Evolutionary conservation across 1,284 basidiomycete species (phyloP).

Genomic region (Pascua guehoae): DNA sequence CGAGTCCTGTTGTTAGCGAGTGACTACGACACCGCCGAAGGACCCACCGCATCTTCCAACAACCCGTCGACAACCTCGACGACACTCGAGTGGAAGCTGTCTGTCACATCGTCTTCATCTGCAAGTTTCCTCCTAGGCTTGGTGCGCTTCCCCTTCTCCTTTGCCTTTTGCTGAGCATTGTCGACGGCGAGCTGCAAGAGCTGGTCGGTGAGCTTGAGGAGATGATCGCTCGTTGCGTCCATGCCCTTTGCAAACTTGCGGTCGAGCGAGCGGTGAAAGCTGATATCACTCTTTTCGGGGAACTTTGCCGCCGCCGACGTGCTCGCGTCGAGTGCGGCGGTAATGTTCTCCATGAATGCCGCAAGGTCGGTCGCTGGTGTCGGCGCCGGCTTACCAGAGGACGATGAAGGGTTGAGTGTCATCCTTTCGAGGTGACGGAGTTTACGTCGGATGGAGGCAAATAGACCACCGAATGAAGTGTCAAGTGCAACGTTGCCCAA

Average conservation of each 20-base stretch:
- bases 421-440: neutral
- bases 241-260: constrained; percentile 57
- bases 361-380: constrained; percentile 23
- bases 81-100: constrained; percentile 68
- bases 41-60: constrained; percentile 73
- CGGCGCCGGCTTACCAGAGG: neutral
- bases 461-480: no score
- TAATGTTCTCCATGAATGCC: constrained; percentile 35
- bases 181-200: constrained; percentile 59
- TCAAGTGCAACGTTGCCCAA: neutral
- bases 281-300: constrained; percentile 59
- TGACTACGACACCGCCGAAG: constrained; percentile 5
- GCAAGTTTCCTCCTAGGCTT: constrained; percentile 49
- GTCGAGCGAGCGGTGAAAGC: constrained; percentile 82
- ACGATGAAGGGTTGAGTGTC: neutral
- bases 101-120: constrained; percentile 72
- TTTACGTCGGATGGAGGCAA: neutral
- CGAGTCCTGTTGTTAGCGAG: constrained; percentile 58
- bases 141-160: constrained; percentile 45
- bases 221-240: constrained; percentile 30
- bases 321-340: constrained; percentile 35
- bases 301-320: constrained; percentile 44
- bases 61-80: constrained; percentile 80
- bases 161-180: constrained; percentile 36
- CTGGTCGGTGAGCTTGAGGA: constrained; percentile 58